Evolutionary conservation across 768 basidiomycete species (phyloP).

Genomic region (Baorangia bicolor): DNA sequence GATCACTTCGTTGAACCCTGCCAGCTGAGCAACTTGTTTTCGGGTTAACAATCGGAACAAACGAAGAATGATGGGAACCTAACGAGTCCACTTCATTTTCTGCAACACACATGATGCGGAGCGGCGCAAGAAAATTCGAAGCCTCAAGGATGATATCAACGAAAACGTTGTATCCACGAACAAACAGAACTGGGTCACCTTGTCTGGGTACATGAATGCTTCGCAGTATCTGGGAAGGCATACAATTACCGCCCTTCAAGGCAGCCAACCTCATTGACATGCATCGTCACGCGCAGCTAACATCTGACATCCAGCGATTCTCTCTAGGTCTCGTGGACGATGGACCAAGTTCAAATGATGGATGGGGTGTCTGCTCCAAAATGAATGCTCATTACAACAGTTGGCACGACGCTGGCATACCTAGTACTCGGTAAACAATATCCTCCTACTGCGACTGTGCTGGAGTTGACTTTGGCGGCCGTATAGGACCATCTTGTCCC

Average conservation of each 20-base stretch:
- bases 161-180: neutral
- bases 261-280: neutral
- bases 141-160: neutral
- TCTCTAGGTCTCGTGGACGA: neutral
- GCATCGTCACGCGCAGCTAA: neutral
- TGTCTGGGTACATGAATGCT: neutral
- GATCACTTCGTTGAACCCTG: neutral
- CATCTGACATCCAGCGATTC: neutral
- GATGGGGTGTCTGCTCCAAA: neutral
- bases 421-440: neutral
- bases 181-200: neutral
- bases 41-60: neutral
- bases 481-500: neutral
- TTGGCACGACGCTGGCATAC: neutral
- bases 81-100: neutral
- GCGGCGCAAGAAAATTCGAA: neutral
- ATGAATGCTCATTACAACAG: neutral
- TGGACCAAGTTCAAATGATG: neutral
- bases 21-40: neutral
- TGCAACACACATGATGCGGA: neutral
- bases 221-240: neutral
- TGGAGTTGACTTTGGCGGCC: neutral
- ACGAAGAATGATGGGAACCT: neutral
- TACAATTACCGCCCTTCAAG: neutral
- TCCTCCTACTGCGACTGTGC: neutral